phyloP scores from a whole-genome alignment of 371 early-diverging fungal genomes.

The Syncephalis fuscata region DNA sequence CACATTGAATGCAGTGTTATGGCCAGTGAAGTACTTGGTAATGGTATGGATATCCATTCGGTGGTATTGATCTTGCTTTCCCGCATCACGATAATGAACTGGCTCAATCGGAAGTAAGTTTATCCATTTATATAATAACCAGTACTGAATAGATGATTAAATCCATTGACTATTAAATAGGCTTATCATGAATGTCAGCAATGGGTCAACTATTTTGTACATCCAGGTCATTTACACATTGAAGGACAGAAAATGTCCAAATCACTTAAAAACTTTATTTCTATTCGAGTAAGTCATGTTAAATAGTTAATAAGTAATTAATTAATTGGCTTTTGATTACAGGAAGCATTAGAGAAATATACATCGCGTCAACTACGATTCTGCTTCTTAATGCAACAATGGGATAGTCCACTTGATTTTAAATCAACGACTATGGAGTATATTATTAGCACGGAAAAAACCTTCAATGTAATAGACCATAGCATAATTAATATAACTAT shows the following conservation, averaged over 20 bases:
- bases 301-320: background rate
- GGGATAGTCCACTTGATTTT: slow-evolving; percentile 87
- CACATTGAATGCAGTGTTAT: slow-evolving; percentile 99
- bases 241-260: slow-evolving; percentile 99
- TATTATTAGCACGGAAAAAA: slow-evolving; percentile 67
- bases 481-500: too few species aligned
- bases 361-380: slow-evolving; percentile 84
- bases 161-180: slow-evolving; percentile 10
- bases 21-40: slow-evolving; percentile 90
- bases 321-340: background rate
- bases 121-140: background rate
- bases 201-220: slow-evolving; percentile 99
- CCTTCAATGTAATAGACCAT: slow-evolving; percentile 32
- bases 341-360: slow-evolving; percentile 69
- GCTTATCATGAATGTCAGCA: slow-evolving; percentile 80
- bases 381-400: slow-evolving; percentile 86
- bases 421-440: slow-evolving; percentile 67
- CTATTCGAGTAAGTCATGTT: slow-evolving; percentile 40
- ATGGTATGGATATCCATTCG: slow-evolving; percentile 93
- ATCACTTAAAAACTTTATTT: slow-evolving; percentile 97
- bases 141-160: background rate
- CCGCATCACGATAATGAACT: slow-evolving; percentile 99
- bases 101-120: slow-evolving; percentile 79
- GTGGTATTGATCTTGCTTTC: slow-evolving; percentile 97
- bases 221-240: slow-evolving; percentile 97